A percentile compares a stretch with the other conserved stretches of the same genome.
phyloP scores from a whole-genome alignment of 164 flowering plant species.

The Vitis riparia region DNA sequence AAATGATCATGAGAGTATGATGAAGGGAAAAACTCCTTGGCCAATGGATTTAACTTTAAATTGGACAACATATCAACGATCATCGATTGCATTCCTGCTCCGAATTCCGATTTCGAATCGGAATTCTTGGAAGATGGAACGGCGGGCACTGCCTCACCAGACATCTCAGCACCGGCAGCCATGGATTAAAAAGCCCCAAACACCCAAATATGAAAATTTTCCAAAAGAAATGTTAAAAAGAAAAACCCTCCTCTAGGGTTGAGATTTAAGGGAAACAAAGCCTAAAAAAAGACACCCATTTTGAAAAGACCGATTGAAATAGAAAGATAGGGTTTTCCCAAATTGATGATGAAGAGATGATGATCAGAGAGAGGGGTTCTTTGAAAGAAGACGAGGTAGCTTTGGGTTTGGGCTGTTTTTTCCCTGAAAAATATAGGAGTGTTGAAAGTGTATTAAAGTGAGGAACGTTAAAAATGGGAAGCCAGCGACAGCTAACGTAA shows the following conservation, averaged over 20 bases:
- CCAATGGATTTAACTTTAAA: constrained; percentile 59
- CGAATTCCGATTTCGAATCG: constrained; percentile 38
- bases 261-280: neutral
- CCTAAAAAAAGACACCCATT: constrained; percentile 8
- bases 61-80: constrained; percentile 60
- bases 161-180: constrained; percentile 47
- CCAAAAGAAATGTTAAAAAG: no score
- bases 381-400: constrained; percentile 11
- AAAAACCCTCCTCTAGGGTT: no score
- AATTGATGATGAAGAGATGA: constrained; percentile 8
- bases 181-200: constrained; percentile 27
- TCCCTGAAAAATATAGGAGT: neutral
- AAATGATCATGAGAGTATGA: constrained; percentile 23
- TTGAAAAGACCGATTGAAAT: neutral
- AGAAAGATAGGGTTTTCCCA: constrained; percentile 7
- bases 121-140: constrained; percentile 17
- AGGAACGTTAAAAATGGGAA: constrained; percentile 7
- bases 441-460: constrained; percentile 13
- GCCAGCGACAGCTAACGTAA: constrained; percentile 7
- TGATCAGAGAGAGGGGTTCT: constrained; percentile 3
- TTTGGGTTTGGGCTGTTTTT: constrained; percentile 8
- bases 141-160: constrained; percentile 28
- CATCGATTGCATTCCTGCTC: constrained; percentile 32
- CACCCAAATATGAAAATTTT: no score
- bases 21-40: constrained; percentile 63